Base-by-base conservation (phyloP, 306 rosid species). In the Purshia tridentata region DNA sequence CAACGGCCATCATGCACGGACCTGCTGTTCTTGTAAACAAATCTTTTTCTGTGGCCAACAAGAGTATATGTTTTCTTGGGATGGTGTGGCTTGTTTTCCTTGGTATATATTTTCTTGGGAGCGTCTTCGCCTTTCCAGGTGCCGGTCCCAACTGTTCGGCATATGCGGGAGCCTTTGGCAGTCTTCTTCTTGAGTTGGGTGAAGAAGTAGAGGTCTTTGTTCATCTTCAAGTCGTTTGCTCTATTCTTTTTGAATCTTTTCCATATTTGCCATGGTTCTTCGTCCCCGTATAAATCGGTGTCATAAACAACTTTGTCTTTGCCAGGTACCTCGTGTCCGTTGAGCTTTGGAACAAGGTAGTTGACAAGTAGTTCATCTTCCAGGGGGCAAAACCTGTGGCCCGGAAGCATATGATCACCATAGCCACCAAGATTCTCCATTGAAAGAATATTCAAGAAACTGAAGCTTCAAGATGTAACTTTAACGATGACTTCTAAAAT, bases 231-330 rank as follows among this genome's bases (percentile, higher is more conserved):
- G 20, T 59, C 65, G 11, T 59, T 59, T 37, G 1, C 0, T 59
- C 65, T 59, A 13, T 8, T 37, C 19, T 1, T 1, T 16, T 59
- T 6, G 2, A 46, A 23, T 13, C 1, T 2, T 13, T 48, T 15
- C 71, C 71, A 47, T 66, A 66, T 66, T 11, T 47, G 20, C 56
- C 55, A 66, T 3, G 71, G 71, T 14, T 66, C 71, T 66, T 47
- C 1, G 6, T 14, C 1, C 14, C 71, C 56, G 23, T 66, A 66
- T 4, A 66, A 55, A 52, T 66, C 56, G 11, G 22, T 46, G 13
- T 66, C 71, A 7, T 12, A 48, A 50, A 66, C 44, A 9, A 48
- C 4, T 1, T 13, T 1, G 8, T 29, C 22, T 66, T 39, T 23
- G 44, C 65, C 65, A 5, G 65, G 65, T 14, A 59, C 45, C 37